phyloP scores from a whole-genome alignment of 2,329 filamentous ascomycete genomes.

The Claviceps citrina region DNA sequence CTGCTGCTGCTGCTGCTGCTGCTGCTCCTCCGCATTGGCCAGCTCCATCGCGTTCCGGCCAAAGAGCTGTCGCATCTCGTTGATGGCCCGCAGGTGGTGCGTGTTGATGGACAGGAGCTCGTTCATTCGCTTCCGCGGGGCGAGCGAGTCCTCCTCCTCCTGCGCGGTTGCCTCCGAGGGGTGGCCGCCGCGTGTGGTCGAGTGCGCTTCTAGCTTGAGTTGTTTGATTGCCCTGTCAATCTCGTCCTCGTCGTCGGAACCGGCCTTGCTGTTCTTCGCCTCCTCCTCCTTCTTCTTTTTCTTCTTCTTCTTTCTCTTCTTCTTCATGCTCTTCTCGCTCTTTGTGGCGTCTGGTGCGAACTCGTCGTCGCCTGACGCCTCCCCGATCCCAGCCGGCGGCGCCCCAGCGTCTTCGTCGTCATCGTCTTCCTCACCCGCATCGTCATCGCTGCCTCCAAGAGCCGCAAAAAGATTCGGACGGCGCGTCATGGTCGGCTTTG shows the following conservation, averaged over 20 bases:
- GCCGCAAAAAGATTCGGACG: constrained; percentile 37
- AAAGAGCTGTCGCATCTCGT: constrained; percentile 67
- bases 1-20: constrained; percentile 21
- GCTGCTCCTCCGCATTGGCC: constrained; percentile 33
- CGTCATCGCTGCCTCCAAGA: constrained; percentile 29
- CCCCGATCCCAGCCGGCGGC: constrained; percentile 10
- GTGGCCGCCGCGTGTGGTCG: background rate
- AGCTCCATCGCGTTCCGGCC: constrained; percentile 42
- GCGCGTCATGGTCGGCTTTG: constrained; percentile 19
- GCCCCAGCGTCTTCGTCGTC: constrained; percentile 14
- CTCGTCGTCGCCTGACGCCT: constrained; percentile 17
- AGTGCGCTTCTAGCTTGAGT: constrained; percentile 14
- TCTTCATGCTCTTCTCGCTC: constrained; percentile 23
- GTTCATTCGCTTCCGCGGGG: constrained; percentile 15
- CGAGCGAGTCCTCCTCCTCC: background rate
- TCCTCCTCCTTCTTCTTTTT: constrained; percentile 13
- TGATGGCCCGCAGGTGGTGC: constrained; percentile 65
- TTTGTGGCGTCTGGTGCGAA: constrained; percentile 12
- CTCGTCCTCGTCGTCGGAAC: constrained; percentile 29
- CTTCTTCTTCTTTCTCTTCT: constrained; percentile 16
- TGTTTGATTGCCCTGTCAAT: constrained; percentile 40
- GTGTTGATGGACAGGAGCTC: constrained; percentile 38
- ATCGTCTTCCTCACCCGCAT: constrained; percentile 18
- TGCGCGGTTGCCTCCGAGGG: background rate
- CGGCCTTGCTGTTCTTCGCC: constrained; percentile 18